Base-by-base conservation (phyloP, 768 basidiomycete species). In the Hydnum rufescens region DNA sequence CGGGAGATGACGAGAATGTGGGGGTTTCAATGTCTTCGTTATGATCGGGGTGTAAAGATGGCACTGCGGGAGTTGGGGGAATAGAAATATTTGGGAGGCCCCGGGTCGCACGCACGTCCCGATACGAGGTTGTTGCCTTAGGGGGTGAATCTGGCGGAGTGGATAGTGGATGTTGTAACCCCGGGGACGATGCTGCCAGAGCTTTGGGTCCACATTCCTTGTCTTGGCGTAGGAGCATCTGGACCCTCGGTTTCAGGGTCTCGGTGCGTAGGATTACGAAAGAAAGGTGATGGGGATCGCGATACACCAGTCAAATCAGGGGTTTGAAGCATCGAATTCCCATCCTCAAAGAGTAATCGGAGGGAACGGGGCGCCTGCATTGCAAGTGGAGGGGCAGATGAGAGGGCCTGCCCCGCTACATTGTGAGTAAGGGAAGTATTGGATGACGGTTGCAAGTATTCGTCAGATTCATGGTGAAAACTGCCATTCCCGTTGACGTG, bases 331-430 rank as follows among this genome's bases (percentile, higher is more conserved):
- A 22, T 22, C 13, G 13, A 13, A 39, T 39, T 39, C 36, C 13
- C 32, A 48, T 55, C 64, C 53, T 83, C 82, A 63, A 95, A 95
- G 5, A 95, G 68, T 32, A 71, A 68, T 0, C 87, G 80, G 2
- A 92, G 69, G 0, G 84, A 89, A 1, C 78, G 76, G 2, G 89
- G 88, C 6, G 89, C 70, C 46, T 53, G 58, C 36, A 22, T 39
- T 22, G 36, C 36, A 39, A 39, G 36, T 39, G 13, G 36, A 22
- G 36, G 36, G 13, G 22, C 13, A 30, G 29, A 23, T 44, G 36
- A 47, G 26, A 16, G 44, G 16, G 23, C 36, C 8, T 8, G 44
- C 13, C 23, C 26, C 13, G 13, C 13, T 28, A 47, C 13, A 28
- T 47, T 28, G 25, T 16, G 22, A 13, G 22, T 28, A 13, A 6